phyloP scores from a whole-genome alignment of 768 basidiomycete genomes.

The Suillus subalutaceus region DNA sequence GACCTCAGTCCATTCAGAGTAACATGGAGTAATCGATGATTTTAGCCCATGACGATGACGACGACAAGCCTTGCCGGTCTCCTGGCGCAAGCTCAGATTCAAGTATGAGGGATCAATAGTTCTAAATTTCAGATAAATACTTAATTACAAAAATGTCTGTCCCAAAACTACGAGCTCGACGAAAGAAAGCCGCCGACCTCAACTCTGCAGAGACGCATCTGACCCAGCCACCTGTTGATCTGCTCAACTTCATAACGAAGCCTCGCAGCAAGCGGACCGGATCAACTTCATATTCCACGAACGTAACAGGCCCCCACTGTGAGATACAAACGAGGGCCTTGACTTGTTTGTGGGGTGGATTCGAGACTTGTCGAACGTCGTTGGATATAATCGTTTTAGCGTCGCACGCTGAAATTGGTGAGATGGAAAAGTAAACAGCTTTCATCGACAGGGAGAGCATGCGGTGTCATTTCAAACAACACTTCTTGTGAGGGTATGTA shows the following conservation, averaged over 20 bases:
- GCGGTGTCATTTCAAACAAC: neutral
- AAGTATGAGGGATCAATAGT: neutral
- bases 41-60: too few species aligned
- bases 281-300: constrained; percentile 61
- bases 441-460: neutral
- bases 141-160: constrained; percentile 45
- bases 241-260: constrained; percentile 60
- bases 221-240: constrained; percentile 45
- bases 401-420: neutral
- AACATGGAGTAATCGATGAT: neutral
- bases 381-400: neutral
- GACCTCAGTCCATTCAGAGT: neutral
- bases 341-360: constrained; percentile 53
- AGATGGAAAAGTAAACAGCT: neutral
- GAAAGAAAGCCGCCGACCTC: constrained; percentile 43
- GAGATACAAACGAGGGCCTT: constrained; percentile 53
- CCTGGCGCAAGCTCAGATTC: neutral
- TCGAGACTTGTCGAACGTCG: neutral
- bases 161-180: constrained; percentile 67
- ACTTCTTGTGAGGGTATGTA: neutral
- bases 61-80: neutral
- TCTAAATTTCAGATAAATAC: constrained; percentile 3
- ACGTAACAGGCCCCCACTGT: constrained; percentile 71
- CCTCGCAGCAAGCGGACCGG: constrained; percentile 44
- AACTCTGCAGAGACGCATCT: constrained; percentile 64